These are phyloP conservation scores for Penicillium sp. DNA, from an alignment of 2,329 filamentous ascomycete genomes.

Conservation along the genomic window DNA sequence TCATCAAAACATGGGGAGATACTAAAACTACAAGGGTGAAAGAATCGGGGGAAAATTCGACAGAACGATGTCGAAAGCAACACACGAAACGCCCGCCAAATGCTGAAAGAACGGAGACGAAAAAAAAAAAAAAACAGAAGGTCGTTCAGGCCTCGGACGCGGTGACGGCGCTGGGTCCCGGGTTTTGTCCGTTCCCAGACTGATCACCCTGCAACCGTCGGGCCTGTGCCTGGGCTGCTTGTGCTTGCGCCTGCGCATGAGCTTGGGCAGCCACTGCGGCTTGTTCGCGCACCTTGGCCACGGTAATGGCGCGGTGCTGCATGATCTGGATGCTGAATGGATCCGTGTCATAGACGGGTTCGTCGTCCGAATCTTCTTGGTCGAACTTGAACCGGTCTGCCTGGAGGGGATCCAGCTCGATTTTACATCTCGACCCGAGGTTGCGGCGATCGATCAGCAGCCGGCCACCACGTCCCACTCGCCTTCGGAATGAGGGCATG, in stretches of 20 bases:
- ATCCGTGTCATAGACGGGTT: conserved; percentile 69
- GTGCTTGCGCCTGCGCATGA: conserved; percentile 40
- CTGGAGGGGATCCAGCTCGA: conserved; percentile 46
- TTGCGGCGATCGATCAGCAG: conserved; percentile 83
- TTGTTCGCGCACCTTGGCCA: conserved; percentile 41
- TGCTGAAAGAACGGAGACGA: conserved; percentile 23
- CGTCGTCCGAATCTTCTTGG: conserved; percentile 74
- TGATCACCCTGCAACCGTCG: conserved; percentile 39
- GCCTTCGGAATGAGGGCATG: conserved; percentile 70
- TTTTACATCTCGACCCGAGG: conserved; percentile 52
- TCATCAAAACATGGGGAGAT: conserved; percentile 22
- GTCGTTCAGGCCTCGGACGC: conserved; percentile 30
- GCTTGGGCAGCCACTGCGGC: conserved; percentile 42
- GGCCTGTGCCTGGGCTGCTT: conserved; percentile 39
- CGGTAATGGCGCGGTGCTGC: conserved; percentile 52
- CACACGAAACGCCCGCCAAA: conserved; percentile 34
- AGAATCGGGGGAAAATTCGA: conserved; percentile 22
- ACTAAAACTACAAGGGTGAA: conserved; percentile 31
- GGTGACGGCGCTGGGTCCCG: conserved; percentile 28
- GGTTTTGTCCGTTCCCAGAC: conserved; percentile 26
- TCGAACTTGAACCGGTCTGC: conserved; percentile 81
- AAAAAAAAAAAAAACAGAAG: conserved; percentile 12
- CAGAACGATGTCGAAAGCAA: conserved; percentile 19
- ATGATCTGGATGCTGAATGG: conserved; percentile 58
- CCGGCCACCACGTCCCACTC: conserved; percentile 77